phyloP scores from a whole-genome alignment of 345 rosid species.

The Rhizophora mangle region DNA sequence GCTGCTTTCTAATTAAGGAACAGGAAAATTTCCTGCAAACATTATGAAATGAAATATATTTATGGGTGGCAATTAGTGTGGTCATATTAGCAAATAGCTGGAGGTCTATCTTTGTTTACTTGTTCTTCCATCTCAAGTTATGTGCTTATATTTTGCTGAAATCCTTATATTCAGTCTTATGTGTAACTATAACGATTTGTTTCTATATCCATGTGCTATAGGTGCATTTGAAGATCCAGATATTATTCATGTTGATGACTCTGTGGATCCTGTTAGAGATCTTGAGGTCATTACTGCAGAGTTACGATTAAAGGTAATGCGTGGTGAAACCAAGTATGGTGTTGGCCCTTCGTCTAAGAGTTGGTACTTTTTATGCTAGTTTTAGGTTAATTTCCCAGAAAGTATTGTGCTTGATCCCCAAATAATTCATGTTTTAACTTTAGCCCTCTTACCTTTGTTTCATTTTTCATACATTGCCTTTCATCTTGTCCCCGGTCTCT shows the following conservation, averaged over 20 bases:
- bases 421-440: too few relatives aligned
- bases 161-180: background rate
- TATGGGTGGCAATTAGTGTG: background rate
- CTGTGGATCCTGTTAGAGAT: slow-evolving; percentile 94
- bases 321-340: background rate
- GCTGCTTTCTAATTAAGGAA: background rate
- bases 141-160: background rate
- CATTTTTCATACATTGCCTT: too few relatives aligned
- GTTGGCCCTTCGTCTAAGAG: background rate
- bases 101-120: background rate
- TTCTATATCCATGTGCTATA: slow-evolving; percentile 14
- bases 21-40: background rate
- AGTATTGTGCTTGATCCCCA: background rate
- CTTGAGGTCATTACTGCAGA: slow-evolving; percentile 77
- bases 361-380: background rate
- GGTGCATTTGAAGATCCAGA: slow-evolving; percentile 98
- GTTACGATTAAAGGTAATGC: slow-evolving; percentile 71
- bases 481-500: too few relatives aligned
- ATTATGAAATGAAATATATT: background rate
- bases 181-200: background rate
- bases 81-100: background rate
- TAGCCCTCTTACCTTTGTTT: too few relatives aligned
- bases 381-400: background rate
- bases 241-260: slow-evolving; percentile 91
- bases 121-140: background rate